Base-by-base conservation (phyloP, 1,284 basidiomycete species). In the Phellopilus nigrolimitatus region DNA sequence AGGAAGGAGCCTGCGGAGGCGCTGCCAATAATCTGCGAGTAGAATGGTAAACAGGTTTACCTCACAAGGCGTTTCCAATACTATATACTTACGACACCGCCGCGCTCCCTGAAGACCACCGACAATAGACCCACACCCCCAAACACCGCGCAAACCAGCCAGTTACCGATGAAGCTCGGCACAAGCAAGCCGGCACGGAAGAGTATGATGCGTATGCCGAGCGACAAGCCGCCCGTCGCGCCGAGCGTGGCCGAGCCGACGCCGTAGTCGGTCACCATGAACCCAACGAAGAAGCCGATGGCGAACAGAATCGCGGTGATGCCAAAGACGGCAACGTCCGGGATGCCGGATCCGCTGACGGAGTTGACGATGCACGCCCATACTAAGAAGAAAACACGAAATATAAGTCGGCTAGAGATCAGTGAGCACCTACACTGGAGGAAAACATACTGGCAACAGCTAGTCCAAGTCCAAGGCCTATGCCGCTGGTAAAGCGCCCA, bases 301-400 rank as follows among this genome's bases (percentile, higher is more conserved):
- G 64, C 56, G 58, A 81, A 82, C 43, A 79, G 68, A 0, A 63
- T 69, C 21, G 83, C 53, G 3, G 75, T 67, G 51, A 80, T 68
- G 27, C 71, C 53, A 0, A 75, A 74, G 31, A 85, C 63, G 4
- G 76, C 59, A 34, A 75, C 47, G 60, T 85, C 82, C 0, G 76
- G 64, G 10, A 83, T 59, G 10, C 78, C 75, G 4, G 66, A 60
- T 4, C 72, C 65, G 54, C 68, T 66, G 4, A 79, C 64, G 0
- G 76, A 73, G 62, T 82, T 85, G 51, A 80, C 68, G 49, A 85
- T 70, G 30, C 79, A 76, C 7, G 76, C 71, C 82, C 80, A 83
- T 15, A 75, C 80, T 80, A 56, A 13, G 48, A 34, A 15, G 37
- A 45, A 49, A 9, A 21, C 25, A 37, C 37, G 30, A 31, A 19